Base-by-base conservation (phyloP, 306 rosid genomes). In the Adenanthera pavonina region DNA sequence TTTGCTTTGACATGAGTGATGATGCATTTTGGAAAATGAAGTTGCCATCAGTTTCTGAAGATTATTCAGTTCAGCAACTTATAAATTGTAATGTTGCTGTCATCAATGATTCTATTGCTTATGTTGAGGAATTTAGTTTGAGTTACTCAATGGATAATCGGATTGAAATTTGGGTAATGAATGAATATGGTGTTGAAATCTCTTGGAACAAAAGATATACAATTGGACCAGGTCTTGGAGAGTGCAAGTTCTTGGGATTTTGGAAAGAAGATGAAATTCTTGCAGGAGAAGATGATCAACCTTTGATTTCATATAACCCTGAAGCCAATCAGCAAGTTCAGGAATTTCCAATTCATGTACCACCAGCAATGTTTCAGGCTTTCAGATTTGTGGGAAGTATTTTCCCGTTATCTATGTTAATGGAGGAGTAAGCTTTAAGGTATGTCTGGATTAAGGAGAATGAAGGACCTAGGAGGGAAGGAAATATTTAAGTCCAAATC, bases 1-100 rank as follows among this genome's bases (percentile, higher is more conserved):
- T 72, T 36, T 80, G 79, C 66, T 72, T 80, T 62, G 54, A 72
- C 36, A 73, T 72, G 48, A 72, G 64, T 41, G 10, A 15, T 34
- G 77, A 72, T 15, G 15, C 2, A 51, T 72, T 72, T 72, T 72
- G 17, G 48, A 35, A 73, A 35, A 34, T 73, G 62, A n/a, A 36
- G 48, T 72, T 48, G 52, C 64, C 64, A 7, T 0, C 1, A 0
- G 33, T 16, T 34, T 1, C 3, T 3, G 10, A 3, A 4, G 61
- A 33, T 0, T 9, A 6, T 72, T 48, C 46, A 6, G 14, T 14
- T 47, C 57, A 11, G 13, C 38, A 6, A 20, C 6, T 72, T 33
- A 1, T 17, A 2, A 17, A 73, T 7, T 16, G 16, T 1, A 34
- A 73, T 15, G 2, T 34, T 51, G 47, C 35, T 73, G 65, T 52